Percentiles rank a stretch among this genome's conserved stretches.
These are phyloP conservation scores for Basidiobolus heterosporus DNA, from an alignment of 371 early-diverging fungal genomes.

Conservation along the genomic window DNA sequence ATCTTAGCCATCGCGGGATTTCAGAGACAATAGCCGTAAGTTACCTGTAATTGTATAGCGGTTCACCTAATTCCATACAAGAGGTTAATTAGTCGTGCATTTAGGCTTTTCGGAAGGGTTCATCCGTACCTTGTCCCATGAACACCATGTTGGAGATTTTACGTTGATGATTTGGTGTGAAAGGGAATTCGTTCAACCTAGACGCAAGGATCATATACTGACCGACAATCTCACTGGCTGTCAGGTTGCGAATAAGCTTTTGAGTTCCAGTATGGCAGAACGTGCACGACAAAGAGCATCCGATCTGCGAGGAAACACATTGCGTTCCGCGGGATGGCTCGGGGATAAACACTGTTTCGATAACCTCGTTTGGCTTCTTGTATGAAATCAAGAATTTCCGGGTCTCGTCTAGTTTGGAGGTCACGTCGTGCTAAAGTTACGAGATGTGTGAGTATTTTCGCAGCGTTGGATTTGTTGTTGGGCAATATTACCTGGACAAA, in stretches of 20 bases:
- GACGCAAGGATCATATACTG: slow-evolving; percentile 66
- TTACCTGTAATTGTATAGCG: slow-evolving; percentile 62
- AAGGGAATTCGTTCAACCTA: slow-evolving; percentile 32
- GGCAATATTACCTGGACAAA: slow-evolving; percentile 26
- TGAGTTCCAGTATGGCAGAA: slow-evolving; percentile 91
- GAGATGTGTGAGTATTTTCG: neutral
- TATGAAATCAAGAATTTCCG: slow-evolving; percentile 21
- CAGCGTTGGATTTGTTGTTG: no score
- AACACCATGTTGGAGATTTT: slow-evolving; percentile 69
- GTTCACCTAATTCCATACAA: slow-evolving; percentile 37
- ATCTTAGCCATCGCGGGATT: no score
- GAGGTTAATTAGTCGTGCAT: no score
- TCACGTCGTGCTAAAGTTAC: neutral
- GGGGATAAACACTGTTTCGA: slow-evolving; percentile 55
- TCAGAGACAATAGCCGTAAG: neutral
- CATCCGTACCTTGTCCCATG: slow-evolving; percentile 77
- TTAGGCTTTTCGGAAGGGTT: no score
- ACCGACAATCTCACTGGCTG: slow-evolving; percentile 68
- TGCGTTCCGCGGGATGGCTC: slow-evolving; percentile 54
- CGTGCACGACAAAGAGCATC: slow-evolving; percentile 70
- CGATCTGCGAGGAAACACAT: slow-evolving; percentile 80
- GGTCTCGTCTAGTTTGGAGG: slow-evolving; percentile 24
- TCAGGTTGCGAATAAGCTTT: slow-evolving; percentile 57
- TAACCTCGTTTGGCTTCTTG: slow-evolving; percentile 30
- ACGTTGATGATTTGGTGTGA: slow-evolving; percentile 17